Evolutionary conservation across 2,329 filamentous ascomycete genomes (phyloP), one percentile per base, ranked within the genome.

Genomic region (Pyricularia pennisetigena): DNA sequence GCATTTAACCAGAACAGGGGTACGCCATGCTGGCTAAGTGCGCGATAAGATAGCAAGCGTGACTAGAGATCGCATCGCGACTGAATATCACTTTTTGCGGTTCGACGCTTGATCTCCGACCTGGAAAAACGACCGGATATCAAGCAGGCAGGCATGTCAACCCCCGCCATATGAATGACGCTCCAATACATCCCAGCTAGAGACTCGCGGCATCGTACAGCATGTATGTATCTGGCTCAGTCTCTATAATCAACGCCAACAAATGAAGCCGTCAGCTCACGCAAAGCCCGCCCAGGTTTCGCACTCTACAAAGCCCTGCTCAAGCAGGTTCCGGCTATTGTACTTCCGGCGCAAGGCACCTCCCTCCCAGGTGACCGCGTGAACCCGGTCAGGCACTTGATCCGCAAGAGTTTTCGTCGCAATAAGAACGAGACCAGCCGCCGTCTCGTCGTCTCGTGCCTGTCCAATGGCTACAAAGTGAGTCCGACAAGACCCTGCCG

Each of bases 271-370:
- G 26, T 49, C 59, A 12, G n/a, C 29, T 14, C 63, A 23, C 65
- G 23, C n/a, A 32, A 32, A 61, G n/a, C 29, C 20, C 16, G 9
- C 26, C 7, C 29, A 89, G 88, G 86, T 74, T 83, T 91, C 71
- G 89, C 90, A 66, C 86, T 94, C 65, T 94, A 90, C 79, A 85
- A 89, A 70, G 87, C 90, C 49, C 85, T 94, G 68, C 79, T 93
- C 67, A 82, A 82, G 70, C 83, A 86, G 77, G 86, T 82, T 69
- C 76, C 79, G 32, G 79, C 77, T 59, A 78, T 90, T 41, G 78
- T 83, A 1, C 78, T 91, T 1, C 82, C 85, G 1, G 67, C 75
- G 74, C 68, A 67, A 71, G 71, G 66, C 69, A 73, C 59, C 23
- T 61, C 57, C 16, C 16, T 24, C 6, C 57, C 57, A 61, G 57